phyloP scores from a whole-genome alignment of 2,329 filamentous ascomycete species.

The Phyllosticta citrichinensis region DNA sequence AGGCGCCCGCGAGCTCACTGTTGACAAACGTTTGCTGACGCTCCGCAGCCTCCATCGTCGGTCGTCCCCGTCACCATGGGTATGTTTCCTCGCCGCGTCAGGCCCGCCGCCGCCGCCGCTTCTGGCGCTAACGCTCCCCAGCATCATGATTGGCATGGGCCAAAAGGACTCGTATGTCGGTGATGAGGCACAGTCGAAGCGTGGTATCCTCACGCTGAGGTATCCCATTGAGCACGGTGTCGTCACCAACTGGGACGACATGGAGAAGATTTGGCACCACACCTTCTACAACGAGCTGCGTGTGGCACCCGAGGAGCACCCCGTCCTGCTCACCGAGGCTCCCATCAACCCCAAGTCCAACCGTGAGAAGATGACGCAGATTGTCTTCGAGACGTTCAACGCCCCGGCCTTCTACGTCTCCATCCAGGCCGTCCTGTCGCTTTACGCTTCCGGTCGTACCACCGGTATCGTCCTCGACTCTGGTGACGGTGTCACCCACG shows the following conservation, averaged over 20 bases:
- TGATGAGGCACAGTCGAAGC: conserved; percentile 99
- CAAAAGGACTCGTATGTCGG: conserved; percentile 99
- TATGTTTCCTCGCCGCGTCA: conserved; percentile 42
- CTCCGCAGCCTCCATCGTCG: conserved; percentile 85
- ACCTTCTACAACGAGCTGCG: conserved; percentile 99
- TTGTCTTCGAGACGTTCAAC: conserved; percentile 99
- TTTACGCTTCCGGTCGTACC: conserved; percentile 99
- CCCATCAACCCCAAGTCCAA: conserved; percentile 99
- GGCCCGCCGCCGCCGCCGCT: conserved; percentile 13
- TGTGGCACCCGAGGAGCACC: conserved; percentile 99
- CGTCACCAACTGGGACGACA: conserved; percentile 99
- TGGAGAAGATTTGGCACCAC: conserved; percentile 99
- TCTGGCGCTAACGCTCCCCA: conserved; percentile 39
- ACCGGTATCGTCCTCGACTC: conserved; percentile 99
- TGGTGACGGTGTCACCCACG: conserved; percentile 99
- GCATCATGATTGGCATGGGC: conserved; percentile 99
- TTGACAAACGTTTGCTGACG: conserved; percentile 20
- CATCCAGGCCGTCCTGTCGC: conserved; percentile 97
- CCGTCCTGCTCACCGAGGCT: conserved; percentile 96
- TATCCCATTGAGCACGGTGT: conserved; percentile 99
- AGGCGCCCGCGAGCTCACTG: conserved; percentile 12
- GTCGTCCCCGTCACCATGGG: conserved; percentile 99
- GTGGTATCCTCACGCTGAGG: conserved; percentile 99
- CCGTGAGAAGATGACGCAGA: conserved; percentile 99
- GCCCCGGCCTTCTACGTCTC: conserved; percentile 99